A percentile compares a stretch with the other conserved stretches of the same genome.
These are phyloP conservation scores for Ailanthus altissimus DNA, from an alignment of 345 rosid species.

Conservation along the genomic window DNA sequence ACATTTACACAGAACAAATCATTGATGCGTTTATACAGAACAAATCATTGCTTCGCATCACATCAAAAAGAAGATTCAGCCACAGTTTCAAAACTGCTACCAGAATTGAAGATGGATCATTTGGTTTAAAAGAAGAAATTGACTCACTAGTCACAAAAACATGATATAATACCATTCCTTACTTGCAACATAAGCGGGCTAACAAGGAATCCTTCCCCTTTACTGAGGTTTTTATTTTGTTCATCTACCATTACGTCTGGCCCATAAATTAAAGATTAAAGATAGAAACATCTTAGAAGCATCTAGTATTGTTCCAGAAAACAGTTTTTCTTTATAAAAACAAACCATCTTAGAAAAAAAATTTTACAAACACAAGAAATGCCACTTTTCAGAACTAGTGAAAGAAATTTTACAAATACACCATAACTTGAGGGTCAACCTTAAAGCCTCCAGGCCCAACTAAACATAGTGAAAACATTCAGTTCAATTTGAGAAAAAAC, in stretches of 20 bases:
- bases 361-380: background rate
- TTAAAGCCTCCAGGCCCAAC: background rate
- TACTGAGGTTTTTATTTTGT: background rate
- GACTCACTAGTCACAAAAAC: background rate
- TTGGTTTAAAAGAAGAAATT: background rate
- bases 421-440: background rate
- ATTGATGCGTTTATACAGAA: background rate
- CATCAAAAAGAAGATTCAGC: background rate
- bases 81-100: background rate
- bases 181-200: background rate
- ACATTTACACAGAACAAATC: background rate
- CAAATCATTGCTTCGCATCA: background rate
- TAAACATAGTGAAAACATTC: constrained; percentile 6
- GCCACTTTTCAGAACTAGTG: no score
- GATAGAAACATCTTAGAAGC: background rate
- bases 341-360: background rate
- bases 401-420: no score
- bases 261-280: background rate
- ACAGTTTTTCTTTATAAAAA: background rate
- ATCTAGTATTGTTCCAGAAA: background rate
- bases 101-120: background rate
- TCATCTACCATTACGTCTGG: background rate
- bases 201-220: background rate
- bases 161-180: background rate
- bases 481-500: background rate